Evolutionary conservation across 1,284 basidiomycete genomes (phyloP).

Genomic region (Entoloma clypeatum): DNA sequence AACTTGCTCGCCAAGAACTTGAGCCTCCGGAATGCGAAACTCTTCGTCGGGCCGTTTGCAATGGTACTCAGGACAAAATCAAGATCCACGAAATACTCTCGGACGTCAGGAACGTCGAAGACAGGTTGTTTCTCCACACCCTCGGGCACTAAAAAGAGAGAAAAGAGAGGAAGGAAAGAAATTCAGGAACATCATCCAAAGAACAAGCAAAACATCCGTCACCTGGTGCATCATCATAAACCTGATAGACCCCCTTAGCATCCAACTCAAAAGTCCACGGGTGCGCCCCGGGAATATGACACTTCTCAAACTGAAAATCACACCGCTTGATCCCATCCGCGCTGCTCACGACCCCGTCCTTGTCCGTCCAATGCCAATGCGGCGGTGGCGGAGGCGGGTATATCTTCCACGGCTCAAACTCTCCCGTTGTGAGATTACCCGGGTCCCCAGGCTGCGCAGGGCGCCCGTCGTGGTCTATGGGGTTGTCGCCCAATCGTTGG

Average conservation of each 20-base stretch:
- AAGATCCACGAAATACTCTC: constrained; percentile 96
- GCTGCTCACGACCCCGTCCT: constrained; percentile 46
- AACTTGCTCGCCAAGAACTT: constrained; percentile 97
- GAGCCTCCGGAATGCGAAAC: constrained; percentile 90
- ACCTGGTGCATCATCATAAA: constrained; percentile 55
- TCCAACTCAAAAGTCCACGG: constrained; percentile 72
- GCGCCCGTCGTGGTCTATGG: constrained; percentile 82
- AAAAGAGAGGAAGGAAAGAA: constrained; percentile 1
- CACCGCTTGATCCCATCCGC: constrained; percentile 35
- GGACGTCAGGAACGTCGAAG: constrained; percentile 81
- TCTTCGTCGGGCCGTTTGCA: constrained; percentile 92
- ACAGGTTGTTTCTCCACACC: constrained; percentile 53
- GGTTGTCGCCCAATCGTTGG: constrained; percentile 89
- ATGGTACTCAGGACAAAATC: constrained; percentile 87
- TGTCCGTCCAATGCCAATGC: constrained; percentile 84
- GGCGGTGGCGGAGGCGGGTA: constrained; percentile 90
- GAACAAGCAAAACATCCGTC: constrained; percentile 10
- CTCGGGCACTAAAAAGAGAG: constrained; percentile 17
- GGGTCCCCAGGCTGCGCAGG: constrained; percentile 11
- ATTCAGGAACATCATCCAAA: too few species aligned
- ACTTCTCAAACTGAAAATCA: constrained; percentile 66
- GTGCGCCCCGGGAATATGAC: constrained; percentile 65
- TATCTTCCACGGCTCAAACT: constrained; percentile 70
- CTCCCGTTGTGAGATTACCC: constrained; percentile 25
- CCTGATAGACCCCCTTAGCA: constrained; percentile 83